phyloP scores from a whole-genome alignment of 2,329 filamentous ascomycete species.

The Diaporthe sp. region DNA sequence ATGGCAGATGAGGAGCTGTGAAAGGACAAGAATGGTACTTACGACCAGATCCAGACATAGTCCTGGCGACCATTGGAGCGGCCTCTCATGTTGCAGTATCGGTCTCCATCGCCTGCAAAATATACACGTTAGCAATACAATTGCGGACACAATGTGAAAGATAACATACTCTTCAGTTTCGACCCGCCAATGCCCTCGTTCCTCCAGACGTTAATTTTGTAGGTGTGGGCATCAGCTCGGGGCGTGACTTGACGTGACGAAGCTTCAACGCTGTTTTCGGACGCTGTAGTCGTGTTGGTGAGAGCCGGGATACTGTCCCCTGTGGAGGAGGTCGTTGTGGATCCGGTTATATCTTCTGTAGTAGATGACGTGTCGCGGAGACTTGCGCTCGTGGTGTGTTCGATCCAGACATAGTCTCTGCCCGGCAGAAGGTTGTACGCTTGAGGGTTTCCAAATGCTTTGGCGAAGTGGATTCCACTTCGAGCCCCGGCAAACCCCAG shows the following conservation, averaged over 20 bases:
- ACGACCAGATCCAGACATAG: slow-evolving; percentile 36
- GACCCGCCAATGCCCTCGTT: background rate
- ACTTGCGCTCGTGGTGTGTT: background rate
- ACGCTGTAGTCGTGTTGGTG: background rate
- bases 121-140: background rate
- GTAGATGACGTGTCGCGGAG: background rate
- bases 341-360: background rate
- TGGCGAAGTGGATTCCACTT: slow-evolving; percentile 22
- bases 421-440: slow-evolving; percentile 10
- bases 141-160: background rate
- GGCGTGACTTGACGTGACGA: background rate
- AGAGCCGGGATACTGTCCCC: background rate
- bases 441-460: slow-evolving; percentile 14
- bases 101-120: slow-evolving; percentile 33
- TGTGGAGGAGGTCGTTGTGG: background rate
- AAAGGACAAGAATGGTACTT: no score
- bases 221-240: background rate
- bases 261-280: background rate
- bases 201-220: slow-evolving; percentile 4
- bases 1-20: no score
- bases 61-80: slow-evolving; percentile 29
- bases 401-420: slow-evolving; percentile 18
- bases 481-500: slow-evolving; percentile 4
- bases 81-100: slow-evolving; percentile 40
- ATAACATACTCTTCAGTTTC: background rate